These are phyloP conservation scores for Maudiozyma pseudohumilis DNA, from an alignment of 805 yeast genomes.

Conservation along the genomic window DNA sequence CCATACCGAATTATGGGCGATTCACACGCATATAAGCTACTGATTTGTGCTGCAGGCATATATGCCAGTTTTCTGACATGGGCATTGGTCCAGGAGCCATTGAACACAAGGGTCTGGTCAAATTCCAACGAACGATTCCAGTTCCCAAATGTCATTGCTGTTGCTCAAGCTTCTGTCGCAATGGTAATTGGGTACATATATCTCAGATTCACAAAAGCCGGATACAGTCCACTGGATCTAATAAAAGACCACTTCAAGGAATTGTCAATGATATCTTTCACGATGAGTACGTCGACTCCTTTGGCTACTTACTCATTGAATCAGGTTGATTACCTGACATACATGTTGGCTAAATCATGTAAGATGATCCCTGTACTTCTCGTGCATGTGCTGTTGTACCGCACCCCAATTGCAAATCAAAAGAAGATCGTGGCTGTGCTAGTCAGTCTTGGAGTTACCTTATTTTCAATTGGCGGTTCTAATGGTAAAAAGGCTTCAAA, in stretches of 20 bases:
- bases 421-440: constrained; percentile 68
- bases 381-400: constrained; percentile 63
- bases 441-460: constrained; percentile 76
- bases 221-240: constrained; percentile 28
- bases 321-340: constrained; percentile 80
- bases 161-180: constrained; percentile 67
- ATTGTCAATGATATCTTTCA: constrained; percentile 47
- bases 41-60: constrained; percentile 47
- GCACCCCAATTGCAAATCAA: constrained; percentile 58
- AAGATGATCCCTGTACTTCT: constrained; percentile 91
- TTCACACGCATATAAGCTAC: constrained; percentile 10
- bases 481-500: constrained; percentile 15
- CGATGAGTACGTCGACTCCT: constrained; percentile 78
- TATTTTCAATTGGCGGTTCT: constrained; percentile 56
- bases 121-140: constrained; percentile 45
- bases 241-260: constrained; percentile 28
- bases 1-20: not conserved
- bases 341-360: constrained; percentile 82
- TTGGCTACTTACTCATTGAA: constrained; percentile 67
- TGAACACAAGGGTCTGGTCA: constrained; percentile 68
- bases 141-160: constrained; percentile 70
- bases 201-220: constrained; percentile 30
- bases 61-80: constrained; percentile 82
- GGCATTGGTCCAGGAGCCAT: constrained; percentile 87
- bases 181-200: constrained; percentile 56